Evolutionary conservation across 2,329 filamentous ascomycete species (phyloP), one percentile per base, ranked within the genome.

Genomic region (Dryadomyces quercus-mongolicae): DNA sequence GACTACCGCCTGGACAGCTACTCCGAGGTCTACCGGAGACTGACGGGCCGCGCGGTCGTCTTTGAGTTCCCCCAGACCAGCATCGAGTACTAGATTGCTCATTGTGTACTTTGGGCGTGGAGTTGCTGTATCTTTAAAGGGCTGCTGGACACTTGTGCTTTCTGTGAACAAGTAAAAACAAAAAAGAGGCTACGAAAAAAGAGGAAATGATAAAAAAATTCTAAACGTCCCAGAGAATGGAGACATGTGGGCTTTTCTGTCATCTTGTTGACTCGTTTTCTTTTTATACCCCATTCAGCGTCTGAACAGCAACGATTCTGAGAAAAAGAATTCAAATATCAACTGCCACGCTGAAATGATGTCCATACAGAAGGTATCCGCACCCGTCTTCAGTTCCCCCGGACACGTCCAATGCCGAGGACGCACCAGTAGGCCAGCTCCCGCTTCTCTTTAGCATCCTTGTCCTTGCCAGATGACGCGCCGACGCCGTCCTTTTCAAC

Each of bases 1-100:
- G 93, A 98, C 83, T 96, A 97, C 87, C 85, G 93, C 74, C 88
- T 98, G 67, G 93, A 98, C 78, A 96, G 92, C 73, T 98, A 98
- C 84, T 88, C 89, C 63, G 93, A 98, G 85, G 93, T 98, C 72
- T 98, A 98, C 88, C 89, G 90, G 76, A 86, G 89, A 70, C 81
- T 98, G 71, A 98, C 93, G 61, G 93, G 93, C 76, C 93, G 94
- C 77, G 84, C 84, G 72, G 93, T 97, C 72, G 84, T 85, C 76
- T 98, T 98, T 72, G 93, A 98, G 85, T 98, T 98, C 85, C 93
- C 93, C 68, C 87, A 94, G 80, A 81, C 80, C 69, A 74, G 78
- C 68, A 67, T 81, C 65, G 91, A 95, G 71, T 94, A 87, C 78
- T 95, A 93, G 79, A 58, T 18, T 4, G 25, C 25, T 18, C 25